Evolutionary conservation across 305 asterid species (phyloP).

Genomic region (Euphrasia arctica): DNA sequence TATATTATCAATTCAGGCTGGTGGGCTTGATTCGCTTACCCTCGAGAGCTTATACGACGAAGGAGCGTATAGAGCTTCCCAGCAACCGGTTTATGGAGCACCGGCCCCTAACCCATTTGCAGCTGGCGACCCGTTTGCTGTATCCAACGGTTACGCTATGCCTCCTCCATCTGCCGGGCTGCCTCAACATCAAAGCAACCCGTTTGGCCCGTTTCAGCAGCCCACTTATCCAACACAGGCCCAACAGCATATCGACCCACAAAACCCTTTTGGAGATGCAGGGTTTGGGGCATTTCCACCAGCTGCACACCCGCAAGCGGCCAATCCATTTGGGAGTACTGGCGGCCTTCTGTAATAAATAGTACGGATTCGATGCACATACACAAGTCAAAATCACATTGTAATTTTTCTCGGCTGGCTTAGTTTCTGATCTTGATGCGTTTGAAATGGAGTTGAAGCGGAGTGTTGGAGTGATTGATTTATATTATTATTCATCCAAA

Average conservation of each 20-base stretch:
- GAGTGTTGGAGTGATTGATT: conserved; percentile 26
- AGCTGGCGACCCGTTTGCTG: conserved; percentile 58
- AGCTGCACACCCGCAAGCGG: conserved; percentile 50
- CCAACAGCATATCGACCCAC: conserved; percentile 52
- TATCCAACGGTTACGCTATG: conserved; percentile 42
- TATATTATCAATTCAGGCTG: conserved; percentile 38
- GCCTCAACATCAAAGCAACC: conserved; percentile 33
- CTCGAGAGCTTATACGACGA: conserved; percentile 71
- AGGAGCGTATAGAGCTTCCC: conserved; percentile 67
- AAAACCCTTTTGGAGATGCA: conserved; percentile 69
- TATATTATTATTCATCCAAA: conserved; percentile 7
- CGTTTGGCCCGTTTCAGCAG: conserved; percentile 61
- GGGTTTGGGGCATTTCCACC: conserved; percentile 67
- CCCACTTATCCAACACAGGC: conserved; percentile 45
- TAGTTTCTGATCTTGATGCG: conserved; percentile 27
- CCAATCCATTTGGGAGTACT: conserved; percentile 73
- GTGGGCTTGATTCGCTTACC: conserved; percentile 72
- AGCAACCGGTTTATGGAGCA: conserved; percentile 63
- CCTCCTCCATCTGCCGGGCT: conserved; percentile 41
- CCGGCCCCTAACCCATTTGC: conserved; percentile 81
- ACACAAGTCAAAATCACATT: conserved; percentile 14
- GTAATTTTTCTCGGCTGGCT: conserved; percentile 33
- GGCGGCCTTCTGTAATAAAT: conserved; percentile 42
- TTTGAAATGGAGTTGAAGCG: conserved; percentile 30
- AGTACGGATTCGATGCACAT: conserved; percentile 12